Percentiles rank a stretch among this genome's conserved stretches.
phyloP scores from a whole-genome alignment of 148 eudicot genomes.

The Camellia japonica region DNA sequence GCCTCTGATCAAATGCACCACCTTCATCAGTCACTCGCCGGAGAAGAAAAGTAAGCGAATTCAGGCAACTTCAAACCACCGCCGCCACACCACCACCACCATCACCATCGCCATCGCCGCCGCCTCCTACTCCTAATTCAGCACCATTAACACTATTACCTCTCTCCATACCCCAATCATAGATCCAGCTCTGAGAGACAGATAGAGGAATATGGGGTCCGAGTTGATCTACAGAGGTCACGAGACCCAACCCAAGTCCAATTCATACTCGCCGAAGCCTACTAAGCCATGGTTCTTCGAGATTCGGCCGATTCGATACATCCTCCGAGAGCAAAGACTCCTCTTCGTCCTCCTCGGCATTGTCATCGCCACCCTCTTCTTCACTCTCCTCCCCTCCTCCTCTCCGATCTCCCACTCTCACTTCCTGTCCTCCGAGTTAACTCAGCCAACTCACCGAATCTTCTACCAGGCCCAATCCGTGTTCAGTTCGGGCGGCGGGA shows the following conservation, averaged over 20 bases:
- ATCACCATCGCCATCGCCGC: neutral
- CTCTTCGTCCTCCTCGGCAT: conserved; percentile 71
- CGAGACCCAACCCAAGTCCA: conserved; percentile 38
- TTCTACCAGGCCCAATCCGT: conserved; percentile 29
- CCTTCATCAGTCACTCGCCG: neutral
- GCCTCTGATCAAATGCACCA: neutral
- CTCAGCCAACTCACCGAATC: conserved; percentile 26
- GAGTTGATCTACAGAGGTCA: conserved; percentile 71
- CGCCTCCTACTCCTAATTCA: neutral
- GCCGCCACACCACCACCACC: neutral
- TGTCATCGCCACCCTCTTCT: conserved; percentile 56
- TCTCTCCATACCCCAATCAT: neutral
- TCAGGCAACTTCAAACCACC: conserved; percentile 11
- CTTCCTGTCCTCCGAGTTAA: conserved; percentile 34
- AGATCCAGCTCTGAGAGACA: neutral
- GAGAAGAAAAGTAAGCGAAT: neutral
- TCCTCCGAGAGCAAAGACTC: conserved; percentile 77
- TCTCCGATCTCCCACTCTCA: conserved; percentile 21
- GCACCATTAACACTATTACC: neutral
- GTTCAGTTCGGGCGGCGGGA: conserved; percentile 68
- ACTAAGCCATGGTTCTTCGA: conserved; percentile 58
- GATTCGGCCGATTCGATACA: conserved; percentile 59
- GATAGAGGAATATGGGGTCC: conserved; percentile 39
- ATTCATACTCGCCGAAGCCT: conserved; percentile 67
- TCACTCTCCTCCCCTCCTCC: conserved; percentile 50